Conservation (phyloP, 306 rosid species). For the Trichosanthes truncata region DNA sequence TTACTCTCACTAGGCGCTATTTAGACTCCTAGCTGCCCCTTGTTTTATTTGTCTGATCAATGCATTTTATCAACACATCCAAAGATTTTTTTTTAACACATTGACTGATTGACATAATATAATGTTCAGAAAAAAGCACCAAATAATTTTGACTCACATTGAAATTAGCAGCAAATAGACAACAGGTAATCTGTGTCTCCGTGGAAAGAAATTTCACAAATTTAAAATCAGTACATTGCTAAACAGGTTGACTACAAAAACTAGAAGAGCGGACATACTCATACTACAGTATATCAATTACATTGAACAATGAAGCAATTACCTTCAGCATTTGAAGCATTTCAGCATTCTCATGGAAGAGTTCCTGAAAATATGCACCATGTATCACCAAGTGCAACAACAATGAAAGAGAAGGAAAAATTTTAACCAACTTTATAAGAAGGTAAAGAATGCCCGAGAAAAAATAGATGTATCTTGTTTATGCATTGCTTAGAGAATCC, state of each 20-base stretch:
- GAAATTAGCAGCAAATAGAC: not conserved
- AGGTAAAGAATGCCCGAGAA: not conserved
- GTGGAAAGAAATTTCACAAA: not conserved
- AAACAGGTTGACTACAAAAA: not conserved
- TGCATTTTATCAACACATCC: not conserved
- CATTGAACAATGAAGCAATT: slow-evolving; percentile 13
- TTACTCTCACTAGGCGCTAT: not conserved
- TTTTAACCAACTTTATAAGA: not conserved
- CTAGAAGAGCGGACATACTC: not conserved
- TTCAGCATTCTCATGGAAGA: slow-evolving; percentile 45
- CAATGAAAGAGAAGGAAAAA: slow-evolving; percentile 4
- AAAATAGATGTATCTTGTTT: not conserved
- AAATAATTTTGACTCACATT: not conserved
- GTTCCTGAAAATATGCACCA: slow-evolving; percentile 41
- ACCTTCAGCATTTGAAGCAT: slow-evolving; percentile 59
- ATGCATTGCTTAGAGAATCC: not conserved
- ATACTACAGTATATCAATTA: slow-evolving; percentile 7
- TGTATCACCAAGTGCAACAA: slow-evolving; percentile 5
- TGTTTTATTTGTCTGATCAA: not conserved
- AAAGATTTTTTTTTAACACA: not conserved
- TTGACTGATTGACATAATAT: not conserved
- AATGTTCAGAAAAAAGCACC: not conserved
- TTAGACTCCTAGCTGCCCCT: not conserved
- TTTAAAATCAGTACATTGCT: not conserved
- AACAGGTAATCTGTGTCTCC: not conserved